A percentile compares a stretch with the other conserved stretches of the same genome.
Conservation (phyloP, 228 moss, liverwort and hornwort species). For the Sphagnum fallax region DNA sequence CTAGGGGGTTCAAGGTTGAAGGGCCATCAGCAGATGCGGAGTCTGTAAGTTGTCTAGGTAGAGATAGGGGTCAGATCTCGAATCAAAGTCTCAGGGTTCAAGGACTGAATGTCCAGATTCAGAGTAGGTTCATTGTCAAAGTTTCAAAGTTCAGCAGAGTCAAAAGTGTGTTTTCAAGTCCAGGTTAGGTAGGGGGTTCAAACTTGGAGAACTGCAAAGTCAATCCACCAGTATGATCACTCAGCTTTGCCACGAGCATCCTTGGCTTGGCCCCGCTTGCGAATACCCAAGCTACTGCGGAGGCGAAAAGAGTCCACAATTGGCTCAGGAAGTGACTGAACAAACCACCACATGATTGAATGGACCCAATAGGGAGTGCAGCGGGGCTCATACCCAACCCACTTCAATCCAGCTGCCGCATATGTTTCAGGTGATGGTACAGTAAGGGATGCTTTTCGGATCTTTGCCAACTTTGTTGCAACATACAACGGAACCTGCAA, state of each 20-base stretch:
- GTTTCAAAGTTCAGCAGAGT: no score
- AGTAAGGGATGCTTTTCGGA: slow-evolving; percentile 45
- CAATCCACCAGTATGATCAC: background rate
- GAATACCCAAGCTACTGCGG: slow-evolving; percentile 52
- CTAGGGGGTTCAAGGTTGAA: no score
- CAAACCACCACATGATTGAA: slow-evolving; percentile 65
- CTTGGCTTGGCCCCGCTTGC: slow-evolving; percentile 58
- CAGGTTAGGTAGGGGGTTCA: no score
- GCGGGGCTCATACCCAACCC: slow-evolving; percentile 49
- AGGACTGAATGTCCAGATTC: no score
- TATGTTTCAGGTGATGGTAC: slow-evolving; percentile 44
- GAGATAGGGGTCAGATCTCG: no score
- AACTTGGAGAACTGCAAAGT: no score
- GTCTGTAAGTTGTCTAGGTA: no score
- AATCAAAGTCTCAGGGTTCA: no score
- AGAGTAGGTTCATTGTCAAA: no score
- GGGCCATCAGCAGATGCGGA: no score
- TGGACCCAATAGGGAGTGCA: slow-evolving; percentile 69
- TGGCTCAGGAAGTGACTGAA: slow-evolving; percentile 55
- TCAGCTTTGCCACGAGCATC: slow-evolving; percentile 30
- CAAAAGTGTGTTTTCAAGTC: no score
- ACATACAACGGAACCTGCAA: slow-evolving; percentile 63
- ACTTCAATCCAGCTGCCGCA: slow-evolving; percentile 37
- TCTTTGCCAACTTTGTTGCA: slow-evolving; percentile 73
- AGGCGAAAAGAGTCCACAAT: slow-evolving; percentile 62